A percentile compares a stretch with the other conserved stretches of the same genome.
Conservation (phyloP, 1,284 basidiomycete genomes). For the Moesziomyces sp. region DNA sequence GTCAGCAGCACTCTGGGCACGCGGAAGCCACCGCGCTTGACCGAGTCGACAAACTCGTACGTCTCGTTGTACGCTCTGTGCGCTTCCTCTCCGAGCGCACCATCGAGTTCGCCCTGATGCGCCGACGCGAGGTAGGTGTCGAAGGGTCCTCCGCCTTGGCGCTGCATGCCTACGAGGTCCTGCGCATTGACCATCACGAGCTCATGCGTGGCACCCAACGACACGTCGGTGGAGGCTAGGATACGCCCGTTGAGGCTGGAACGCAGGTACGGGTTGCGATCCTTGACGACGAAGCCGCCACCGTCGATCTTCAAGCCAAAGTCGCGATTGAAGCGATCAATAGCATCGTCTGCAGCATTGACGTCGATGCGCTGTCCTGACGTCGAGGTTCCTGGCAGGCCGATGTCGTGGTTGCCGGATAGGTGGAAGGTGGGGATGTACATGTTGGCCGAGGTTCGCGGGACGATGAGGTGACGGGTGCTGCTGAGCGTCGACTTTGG, state of each 20-base stretch:
- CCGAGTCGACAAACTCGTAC: conserved; percentile 42
- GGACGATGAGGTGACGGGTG: conserved; percentile 23
- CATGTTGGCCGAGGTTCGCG: conserved; percentile 16
- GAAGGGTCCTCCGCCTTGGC: conserved; percentile 30
- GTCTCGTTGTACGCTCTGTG: conserved; percentile 39
- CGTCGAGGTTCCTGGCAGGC: conserved; percentile 29
- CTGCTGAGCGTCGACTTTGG: conserved; percentile 14
- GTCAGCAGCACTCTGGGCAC: conserved; percentile 52
- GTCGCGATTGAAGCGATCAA: conserved; percentile 26
- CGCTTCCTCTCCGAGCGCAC: conserved; percentile 34
- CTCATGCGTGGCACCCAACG: conserved; percentile 51
- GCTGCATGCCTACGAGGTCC: conserved; percentile 59
- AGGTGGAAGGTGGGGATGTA: conserved; percentile 46
- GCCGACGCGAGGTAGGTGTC: conserved; percentile 24
- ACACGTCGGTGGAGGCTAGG: conserved; percentile 27
- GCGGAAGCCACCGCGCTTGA: conserved; percentile 14
- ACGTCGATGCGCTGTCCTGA: conserved; percentile 12
- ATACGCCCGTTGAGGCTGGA: conserved; percentile 49
- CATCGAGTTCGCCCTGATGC: conserved; percentile 38
- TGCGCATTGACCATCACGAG: conserved; percentile 52
- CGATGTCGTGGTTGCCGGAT: conserved; percentile 60
- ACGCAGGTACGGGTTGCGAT: conserved; percentile 12
- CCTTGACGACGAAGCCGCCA: conserved; percentile 35
- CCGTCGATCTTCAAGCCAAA: conserved; percentile 31
- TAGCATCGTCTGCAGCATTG: conserved; percentile 29